phyloP scores from a whole-genome alignment of 1,284 basidiomycete species.

The Apiotrichum porosum region DNA sequence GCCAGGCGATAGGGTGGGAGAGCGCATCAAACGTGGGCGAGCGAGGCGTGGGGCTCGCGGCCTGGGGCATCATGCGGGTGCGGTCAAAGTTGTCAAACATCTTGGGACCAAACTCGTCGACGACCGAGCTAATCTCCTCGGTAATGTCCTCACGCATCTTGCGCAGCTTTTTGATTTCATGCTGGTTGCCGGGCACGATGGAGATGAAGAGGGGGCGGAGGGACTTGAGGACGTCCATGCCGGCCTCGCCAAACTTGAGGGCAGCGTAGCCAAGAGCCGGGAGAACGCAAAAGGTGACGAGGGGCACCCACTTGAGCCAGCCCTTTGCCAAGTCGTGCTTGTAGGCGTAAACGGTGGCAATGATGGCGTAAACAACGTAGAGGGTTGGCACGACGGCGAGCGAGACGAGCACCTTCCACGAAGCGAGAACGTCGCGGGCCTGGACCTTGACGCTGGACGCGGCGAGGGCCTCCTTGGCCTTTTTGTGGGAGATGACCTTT shows the following conservation, averaged over 20 bases:
- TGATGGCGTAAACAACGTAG: conserved; percentile 74
- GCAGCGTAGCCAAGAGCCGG: conserved; percentile 92
- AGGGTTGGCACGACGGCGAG: conserved; percentile 83
- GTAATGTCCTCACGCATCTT: conserved; percentile 72
- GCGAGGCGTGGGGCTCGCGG: conserved; percentile 63
- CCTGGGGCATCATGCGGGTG: conserved; percentile 77
- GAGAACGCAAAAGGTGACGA: conserved; percentile 68
- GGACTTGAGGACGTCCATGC: conserved; percentile 98
- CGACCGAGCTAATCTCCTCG: conserved; percentile 81
- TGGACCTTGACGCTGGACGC: conserved; percentile 94
- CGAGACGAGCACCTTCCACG: conserved; percentile 97
- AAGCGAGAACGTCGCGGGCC: conserved; percentile 90
- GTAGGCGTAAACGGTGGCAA: conserved; percentile 72
- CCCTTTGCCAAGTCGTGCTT: conserved; percentile 58
- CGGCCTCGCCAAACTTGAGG: conserved; percentile 97
- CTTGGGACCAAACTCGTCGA: conserved; percentile 81
- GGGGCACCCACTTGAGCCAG: conserved; percentile 72
- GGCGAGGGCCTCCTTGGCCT: conserved; percentile 95
- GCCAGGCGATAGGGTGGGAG: conserved; percentile 48
- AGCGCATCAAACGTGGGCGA: conserved; percentile 32
- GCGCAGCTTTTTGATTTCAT: conserved; percentile 74
- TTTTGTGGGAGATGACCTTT: conserved; percentile 78
- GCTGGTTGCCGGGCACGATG: conserved; percentile 84
- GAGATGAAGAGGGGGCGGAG: conserved; percentile 87
- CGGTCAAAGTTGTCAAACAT: conserved; percentile 85